phyloP scores from a whole-genome alignment of 192 early-diverging fungal species.

The Podila verticillata region DNA sequence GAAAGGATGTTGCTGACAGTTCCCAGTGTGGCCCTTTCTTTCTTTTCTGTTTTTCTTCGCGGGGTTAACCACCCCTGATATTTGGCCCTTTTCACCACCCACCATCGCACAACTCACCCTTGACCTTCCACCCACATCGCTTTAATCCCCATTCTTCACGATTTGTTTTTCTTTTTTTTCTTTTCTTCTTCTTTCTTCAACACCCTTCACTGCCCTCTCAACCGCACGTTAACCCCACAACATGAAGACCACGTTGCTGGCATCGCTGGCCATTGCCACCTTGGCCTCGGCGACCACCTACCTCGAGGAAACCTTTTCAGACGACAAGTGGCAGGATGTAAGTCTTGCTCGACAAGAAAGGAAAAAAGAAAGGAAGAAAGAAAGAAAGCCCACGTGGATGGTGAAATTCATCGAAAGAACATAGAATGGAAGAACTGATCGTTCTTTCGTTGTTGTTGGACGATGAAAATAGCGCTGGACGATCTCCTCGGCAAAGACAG shows the following conservation, averaged over 20 bases:
- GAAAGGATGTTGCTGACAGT: background rate
- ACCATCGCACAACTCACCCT: background rate
- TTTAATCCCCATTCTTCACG: no score
- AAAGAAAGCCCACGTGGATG: no score
- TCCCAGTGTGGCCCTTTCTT: background rate
- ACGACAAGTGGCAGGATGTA: constrained; percentile 59
- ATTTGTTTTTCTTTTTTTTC: background rate
- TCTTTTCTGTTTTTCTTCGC: background rate
- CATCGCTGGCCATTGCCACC: constrained; percentile 22
- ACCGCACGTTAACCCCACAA: background rate
- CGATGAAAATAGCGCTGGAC: constrained; percentile 69
- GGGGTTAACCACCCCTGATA: background rate
- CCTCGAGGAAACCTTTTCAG: constrained; percentile 84
- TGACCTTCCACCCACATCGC: background rate
- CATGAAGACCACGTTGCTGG: constrained; percentile 5
- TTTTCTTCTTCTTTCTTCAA: no score
- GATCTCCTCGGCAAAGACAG: constrained; percentile 67
- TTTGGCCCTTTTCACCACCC: background rate
- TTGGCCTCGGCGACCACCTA: constrained; percentile 58
- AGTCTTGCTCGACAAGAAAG: background rate
- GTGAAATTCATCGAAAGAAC: no score
- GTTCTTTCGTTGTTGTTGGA: no score
- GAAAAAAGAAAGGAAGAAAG: no score
- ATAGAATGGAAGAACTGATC: no score
- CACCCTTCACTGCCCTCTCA: no score